Evolutionary conservation across 345 rosid genomes (phyloP), one percentile per base, ranked within the genome.

Genomic region (Salix koriyanagi): DNA sequence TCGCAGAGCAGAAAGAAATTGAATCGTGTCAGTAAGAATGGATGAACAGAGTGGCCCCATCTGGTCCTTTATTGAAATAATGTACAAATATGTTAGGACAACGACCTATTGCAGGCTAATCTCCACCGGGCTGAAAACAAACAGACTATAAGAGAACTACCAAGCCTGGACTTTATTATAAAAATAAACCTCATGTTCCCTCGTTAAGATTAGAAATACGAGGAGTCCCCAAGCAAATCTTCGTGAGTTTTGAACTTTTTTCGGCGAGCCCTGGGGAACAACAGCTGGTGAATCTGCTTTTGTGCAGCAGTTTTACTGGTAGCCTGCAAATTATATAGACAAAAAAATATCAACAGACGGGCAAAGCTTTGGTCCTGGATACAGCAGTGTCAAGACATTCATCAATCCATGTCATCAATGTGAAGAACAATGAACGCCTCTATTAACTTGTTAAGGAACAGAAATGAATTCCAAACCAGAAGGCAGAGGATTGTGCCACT

Each of bases 281-380:
- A 46, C n/a, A 95, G 86, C 79, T 89, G 94, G 64, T 83, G 91
- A 72, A 93, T 91, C 87, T 93, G 96, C 85, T 90, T 95, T 79
- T 90, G 97, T 34, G 99, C 99, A 67, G 91, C 91, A 71, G 79
- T 72, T 77, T 89, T 93, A 7, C 96, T 84, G 52, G 79, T 76
- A 26, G 90, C 99, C 99, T 95, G 88, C 77, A 82, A 18, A 68
- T 75, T 16, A 46, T 15, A 58, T 5, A n/a, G 48, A 58, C 36
- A n/a, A 36, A 5, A 5, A 71, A 4, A 9, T 42, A 42, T 21
- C 28, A 34, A 41, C 68, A 74, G 61, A 19, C 32, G 42, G 18
- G 26, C 26, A 34, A 77, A 21, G n/a, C 19, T 16, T 26, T 62
- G 3, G 19, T 19, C 18, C 26, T 15, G 18, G 5, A 58, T 58